Evolutionary conservation across 2,329 filamentous ascomycete genomes (phyloP).

Genomic region (Atkinsonella hypoxylon): DNA sequence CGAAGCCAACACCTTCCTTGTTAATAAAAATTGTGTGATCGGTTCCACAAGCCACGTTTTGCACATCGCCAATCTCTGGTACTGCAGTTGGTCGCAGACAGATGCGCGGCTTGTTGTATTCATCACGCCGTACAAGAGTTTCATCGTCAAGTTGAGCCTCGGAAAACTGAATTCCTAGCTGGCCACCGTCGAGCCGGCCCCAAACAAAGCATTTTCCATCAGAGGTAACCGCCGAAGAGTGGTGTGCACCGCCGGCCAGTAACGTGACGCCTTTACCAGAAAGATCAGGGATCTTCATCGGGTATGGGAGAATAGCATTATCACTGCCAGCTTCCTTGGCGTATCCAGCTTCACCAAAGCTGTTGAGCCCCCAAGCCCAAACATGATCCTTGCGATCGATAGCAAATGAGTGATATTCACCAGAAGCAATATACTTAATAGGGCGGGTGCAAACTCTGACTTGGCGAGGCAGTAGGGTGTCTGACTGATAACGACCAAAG

Average conservation of each 20-base stretch:
- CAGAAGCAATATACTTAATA: constrained; percentile 44
- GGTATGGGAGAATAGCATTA: constrained; percentile 59
- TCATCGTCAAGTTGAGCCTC: constrained; percentile 31
- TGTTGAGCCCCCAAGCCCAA: constrained; percentile 79
- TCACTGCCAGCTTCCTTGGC: constrained; percentile 38
- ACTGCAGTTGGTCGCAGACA: constrained; percentile 2
- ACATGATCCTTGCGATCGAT: constrained; percentile 58
- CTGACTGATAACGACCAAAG: constrained; percentile 52
- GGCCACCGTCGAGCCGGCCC: constrained; percentile 43
- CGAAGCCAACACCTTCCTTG: constrained; percentile 58
- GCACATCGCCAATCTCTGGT: constrained; percentile 39
- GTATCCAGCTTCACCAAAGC: constrained; percentile 68
- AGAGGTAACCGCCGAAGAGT: constrained; percentile 53
- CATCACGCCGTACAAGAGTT: constrained; percentile 50
- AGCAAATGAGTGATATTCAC: constrained; percentile 75
- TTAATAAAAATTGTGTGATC: constrained; percentile 67
- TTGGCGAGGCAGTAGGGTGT: constrained; percentile 45
- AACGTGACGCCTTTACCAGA: constrained; percentile 49
- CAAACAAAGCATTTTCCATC: constrained; percentile 47
- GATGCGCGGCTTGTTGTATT: constrained; percentile 43
- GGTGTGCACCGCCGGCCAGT: constrained; percentile 61
- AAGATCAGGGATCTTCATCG: constrained; percentile 55
- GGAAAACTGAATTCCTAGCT: constrained; percentile 38
- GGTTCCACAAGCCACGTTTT: constrained; percentile 47
- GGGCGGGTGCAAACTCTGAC: constrained; percentile 46